Evolutionary conservation across 2,329 filamentous ascomycete species (phyloP).

Genomic region (Metarhizium guizhouense): DNA sequence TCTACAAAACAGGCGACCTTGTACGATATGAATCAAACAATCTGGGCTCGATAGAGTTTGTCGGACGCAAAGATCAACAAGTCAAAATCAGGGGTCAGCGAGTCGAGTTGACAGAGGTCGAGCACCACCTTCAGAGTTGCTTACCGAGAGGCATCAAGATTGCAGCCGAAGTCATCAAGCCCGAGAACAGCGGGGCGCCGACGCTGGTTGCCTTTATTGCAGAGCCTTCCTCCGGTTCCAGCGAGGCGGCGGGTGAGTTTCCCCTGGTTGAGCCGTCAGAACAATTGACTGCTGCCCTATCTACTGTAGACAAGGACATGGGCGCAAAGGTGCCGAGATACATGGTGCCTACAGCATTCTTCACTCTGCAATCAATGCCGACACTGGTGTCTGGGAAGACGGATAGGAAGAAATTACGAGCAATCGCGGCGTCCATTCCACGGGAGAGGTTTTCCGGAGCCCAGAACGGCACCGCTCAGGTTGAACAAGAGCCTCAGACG

Average conservation of each 20-base stretch:
- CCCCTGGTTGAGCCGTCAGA: neutral
- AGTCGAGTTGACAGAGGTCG: conserved; percentile 30
- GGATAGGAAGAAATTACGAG: neutral
- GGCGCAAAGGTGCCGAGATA: neutral
- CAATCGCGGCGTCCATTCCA: neutral
- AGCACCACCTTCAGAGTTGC: conserved; percentile 4
- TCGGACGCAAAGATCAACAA: conserved; percentile 18
- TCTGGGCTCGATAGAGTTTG: conserved; percentile 11
- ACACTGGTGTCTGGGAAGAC: neutral
- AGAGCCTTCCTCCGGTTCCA: neutral
- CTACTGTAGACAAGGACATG: neutral
- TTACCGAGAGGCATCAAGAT: neutral
- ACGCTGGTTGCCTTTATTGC: neutral
- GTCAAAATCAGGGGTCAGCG: conserved; percentile 47
- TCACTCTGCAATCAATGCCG: neutral
- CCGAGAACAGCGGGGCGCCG: neutral
- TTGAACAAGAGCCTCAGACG: neutral
- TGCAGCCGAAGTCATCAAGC: neutral
- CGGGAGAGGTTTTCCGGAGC: neutral
- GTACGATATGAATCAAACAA: conserved; percentile 20
- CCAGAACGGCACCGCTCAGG: neutral
- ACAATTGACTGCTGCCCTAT: neutral
- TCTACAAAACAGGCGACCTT: conserved; percentile 16
- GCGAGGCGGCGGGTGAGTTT: neutral
- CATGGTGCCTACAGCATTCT: neutral